phyloP scores from a whole-genome alignment of 169 alveolate genomes.

The Plasmodium relictum region DNA sequence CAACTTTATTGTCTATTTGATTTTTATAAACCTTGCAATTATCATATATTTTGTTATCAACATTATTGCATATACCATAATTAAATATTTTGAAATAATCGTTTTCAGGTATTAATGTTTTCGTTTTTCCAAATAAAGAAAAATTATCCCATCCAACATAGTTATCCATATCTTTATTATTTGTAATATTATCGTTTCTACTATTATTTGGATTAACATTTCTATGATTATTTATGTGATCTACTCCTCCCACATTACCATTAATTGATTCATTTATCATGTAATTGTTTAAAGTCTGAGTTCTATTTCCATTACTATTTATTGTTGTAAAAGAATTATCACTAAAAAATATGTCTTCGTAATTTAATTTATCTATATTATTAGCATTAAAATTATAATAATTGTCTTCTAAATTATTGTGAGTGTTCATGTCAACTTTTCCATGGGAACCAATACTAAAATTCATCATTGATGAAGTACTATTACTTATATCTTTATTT shows the following conservation, averaged over 20 bases:
- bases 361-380: constrained; percentile 23
- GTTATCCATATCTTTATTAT: constrained; percentile 16
- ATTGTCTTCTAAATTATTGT: constrained; percentile 37
- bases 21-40: constrained; percentile 34
- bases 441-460: no score
- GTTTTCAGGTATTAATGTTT: constrained; percentile 15
- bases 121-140: constrained; percentile 37
- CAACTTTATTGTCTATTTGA: constrained; percentile 41
- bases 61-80: constrained; percentile 68
- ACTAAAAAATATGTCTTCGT: constrained; percentile 44
- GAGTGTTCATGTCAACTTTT: constrained; percentile 1
- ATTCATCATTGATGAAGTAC: constrained; percentile 3
- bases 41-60: constrained; percentile 35
- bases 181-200: neutral
- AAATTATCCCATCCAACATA: constrained; percentile 51
- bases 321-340: neutral
- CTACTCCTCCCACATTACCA: neutral
- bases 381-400: constrained; percentile 6
- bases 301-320: constrained; percentile 4
- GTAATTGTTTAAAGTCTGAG: constrained; percentile 12
- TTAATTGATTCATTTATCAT: neutral
- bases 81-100: constrained; percentile 70
- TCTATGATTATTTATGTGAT: neutral
- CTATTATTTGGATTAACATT: neutral
- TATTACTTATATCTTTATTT: no score